Percentiles rank a stretch among this genome's conserved stretches.
Evolutionary conservation across 108 stramenopile genomes (phyloP).

Genomic region (Cylindrotheca closterium): DNA sequence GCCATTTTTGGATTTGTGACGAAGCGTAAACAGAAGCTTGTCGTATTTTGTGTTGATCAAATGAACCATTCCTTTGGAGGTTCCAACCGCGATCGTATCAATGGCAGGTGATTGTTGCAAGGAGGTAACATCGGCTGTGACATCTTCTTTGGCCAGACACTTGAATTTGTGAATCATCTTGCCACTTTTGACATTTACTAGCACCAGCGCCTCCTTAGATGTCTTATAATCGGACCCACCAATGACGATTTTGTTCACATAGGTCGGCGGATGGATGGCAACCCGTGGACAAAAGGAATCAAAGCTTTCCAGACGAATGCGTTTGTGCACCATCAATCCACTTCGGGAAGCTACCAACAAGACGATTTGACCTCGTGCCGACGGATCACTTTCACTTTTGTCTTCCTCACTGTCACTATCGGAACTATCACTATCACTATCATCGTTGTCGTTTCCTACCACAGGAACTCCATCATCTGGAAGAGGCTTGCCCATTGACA

Average conservation of each 20-base stretch:
- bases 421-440: slow-evolving; percentile 23
- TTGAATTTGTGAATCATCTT: slow-evolving; percentile 75
- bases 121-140: slow-evolving; percentile 44
- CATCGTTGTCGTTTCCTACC: slow-evolving; percentile 43
- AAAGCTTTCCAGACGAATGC: slow-evolving; percentile 43
- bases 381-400: slow-evolving; percentile 15
- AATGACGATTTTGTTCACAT: slow-evolving; percentile 85
- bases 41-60: slow-evolving; percentile 77
- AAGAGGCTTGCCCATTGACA: slow-evolving; percentile 35
- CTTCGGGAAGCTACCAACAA: slow-evolving; percentile 59
- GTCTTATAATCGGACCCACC: slow-evolving; percentile 43
- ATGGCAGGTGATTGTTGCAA: slow-evolving; percentile 80
- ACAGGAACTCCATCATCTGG: slow-evolving; percentile 36
- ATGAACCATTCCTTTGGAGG: slow-evolving; percentile 61
- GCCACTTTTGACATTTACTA: slow-evolving; percentile 76
- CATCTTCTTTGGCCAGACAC: slow-evolving; percentile 28
- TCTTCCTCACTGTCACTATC: slow-evolving; percentile 24
- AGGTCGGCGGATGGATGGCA: slow-evolving; percentile 80
- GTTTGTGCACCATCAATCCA: slow-evolving; percentile 56
- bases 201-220: slow-evolving; percentile 49
- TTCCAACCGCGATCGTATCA: slow-evolving; percentile 84
- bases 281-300: slow-evolving; percentile 56
- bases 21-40: slow-evolving; percentile 62
- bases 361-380: slow-evolving; percentile 55
- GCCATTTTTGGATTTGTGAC: slow-evolving; percentile 40